Evolutionary conservation across 371 early-diverging fungal species (phyloP).

Genomic region (Mortierella sp.): DNA sequence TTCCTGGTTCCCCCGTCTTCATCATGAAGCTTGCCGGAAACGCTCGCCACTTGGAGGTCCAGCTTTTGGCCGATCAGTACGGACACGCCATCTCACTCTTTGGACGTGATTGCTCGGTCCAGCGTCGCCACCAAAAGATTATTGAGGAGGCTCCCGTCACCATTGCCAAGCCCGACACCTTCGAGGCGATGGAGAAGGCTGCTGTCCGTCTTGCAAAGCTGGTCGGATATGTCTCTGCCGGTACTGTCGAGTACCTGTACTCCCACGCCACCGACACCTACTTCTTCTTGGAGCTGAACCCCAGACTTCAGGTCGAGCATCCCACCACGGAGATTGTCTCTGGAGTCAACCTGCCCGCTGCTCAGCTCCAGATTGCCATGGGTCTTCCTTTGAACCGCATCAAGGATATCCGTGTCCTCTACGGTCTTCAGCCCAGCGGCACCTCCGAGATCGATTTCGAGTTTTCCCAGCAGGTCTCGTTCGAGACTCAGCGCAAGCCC

Average conservation of each 20-base stretch:
- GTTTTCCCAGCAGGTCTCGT: constrained; percentile 80
- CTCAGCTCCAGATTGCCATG: constrained; percentile 98
- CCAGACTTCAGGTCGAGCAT: constrained; percentile 99
- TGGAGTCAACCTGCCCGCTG: constrained; percentile 97
- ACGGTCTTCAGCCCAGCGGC: constrained; percentile 88
- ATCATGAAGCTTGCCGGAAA: constrained; percentile 97
- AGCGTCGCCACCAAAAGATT: constrained; percentile 98
- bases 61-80: constrained; percentile 96
- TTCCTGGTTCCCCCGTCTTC: constrained; percentile 97
- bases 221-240: constrained; percentile 97
- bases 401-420: constrained; percentile 95
- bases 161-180: constrained; percentile 86
- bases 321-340: constrained; percentile 99
- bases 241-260: constrained; percentile 99
- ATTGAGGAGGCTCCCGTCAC: constrained; percentile 97
- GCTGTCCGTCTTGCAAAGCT: constrained; percentile 94
- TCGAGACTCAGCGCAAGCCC: constrained; percentile 91
- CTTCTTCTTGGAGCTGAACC: constrained; percentile 99
- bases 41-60: constrained; percentile 98
- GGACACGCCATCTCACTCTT: constrained; percentile 98
- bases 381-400: constrained; percentile 96
- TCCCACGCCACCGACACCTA: constrained; percentile 87
- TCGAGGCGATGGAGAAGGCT: constrained; percentile 95
- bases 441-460: constrained; percentile 95
- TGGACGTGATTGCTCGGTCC: constrained; percentile 99